phyloP scores from a whole-genome alignment of 345 rosid genomes.

The Tarenaya hassleriana region DNA sequence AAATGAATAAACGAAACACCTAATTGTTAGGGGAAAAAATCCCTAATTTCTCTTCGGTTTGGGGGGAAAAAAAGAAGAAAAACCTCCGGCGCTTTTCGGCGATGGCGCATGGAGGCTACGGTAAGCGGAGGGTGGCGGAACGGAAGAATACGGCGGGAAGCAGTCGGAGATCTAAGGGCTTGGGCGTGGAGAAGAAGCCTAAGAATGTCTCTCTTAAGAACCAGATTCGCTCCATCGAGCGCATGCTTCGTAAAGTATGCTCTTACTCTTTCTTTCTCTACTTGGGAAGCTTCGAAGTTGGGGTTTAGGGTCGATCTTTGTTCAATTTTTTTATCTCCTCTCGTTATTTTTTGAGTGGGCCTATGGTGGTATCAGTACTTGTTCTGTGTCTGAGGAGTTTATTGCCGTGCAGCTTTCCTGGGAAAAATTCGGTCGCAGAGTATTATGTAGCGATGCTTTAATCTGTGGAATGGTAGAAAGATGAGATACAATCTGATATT shows the following conservation, averaged over 20 bases:
- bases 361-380: neutral
- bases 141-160: slow-evolving; percentile 38
- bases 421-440: neutral
- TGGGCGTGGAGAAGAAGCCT: slow-evolving; percentile 56
- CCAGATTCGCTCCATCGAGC: slow-evolving; percentile 86
- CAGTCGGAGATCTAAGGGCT: slow-evolving; percentile 58
- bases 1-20: slow-evolving; percentile 14
- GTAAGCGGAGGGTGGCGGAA: slow-evolving; percentile 61
- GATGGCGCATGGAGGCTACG: slow-evolving; percentile 97
- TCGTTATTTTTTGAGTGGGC: neutral
- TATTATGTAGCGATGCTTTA: neutral
- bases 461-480: neutral
- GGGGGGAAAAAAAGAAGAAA: neutral
- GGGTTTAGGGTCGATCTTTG: slow-evolving; percentile 1
- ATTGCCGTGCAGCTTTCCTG: slow-evolving; percentile 4
- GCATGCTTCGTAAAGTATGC: slow-evolving; percentile 90
- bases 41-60: neutral
- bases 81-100: slow-evolving; percentile 8
- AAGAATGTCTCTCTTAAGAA: slow-evolving; percentile 69
- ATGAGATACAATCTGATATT: neutral
- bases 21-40: slow-evolving; percentile 18
- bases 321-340: neutral
- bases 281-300: slow-evolving; percentile 5
- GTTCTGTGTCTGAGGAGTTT: neutral
- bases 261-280: neutral